These are phyloP conservation scores for Pascua guehoae DNA, from an alignment of 1,284 basidiomycete species.

Conservation along the genomic window DNA sequence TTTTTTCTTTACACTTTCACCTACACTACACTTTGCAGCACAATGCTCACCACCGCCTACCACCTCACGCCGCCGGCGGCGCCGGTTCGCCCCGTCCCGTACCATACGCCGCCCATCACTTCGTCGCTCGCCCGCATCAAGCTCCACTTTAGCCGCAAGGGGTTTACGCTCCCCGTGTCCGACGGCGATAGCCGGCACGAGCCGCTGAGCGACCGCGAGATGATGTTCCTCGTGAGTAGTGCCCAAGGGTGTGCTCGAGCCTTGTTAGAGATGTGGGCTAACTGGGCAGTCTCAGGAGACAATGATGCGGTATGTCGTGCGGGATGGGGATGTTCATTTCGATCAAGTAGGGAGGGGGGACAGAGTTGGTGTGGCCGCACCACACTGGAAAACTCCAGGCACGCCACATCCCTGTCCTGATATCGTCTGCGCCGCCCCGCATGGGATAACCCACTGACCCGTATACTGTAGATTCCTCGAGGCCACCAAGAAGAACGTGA, in stretches of 20 bases:
- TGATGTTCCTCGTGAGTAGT: slow-evolving; percentile 41
- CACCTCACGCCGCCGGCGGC: too few relatives aligned
- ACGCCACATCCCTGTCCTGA: background rate
- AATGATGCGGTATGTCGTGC: slow-evolving; percentile 23
- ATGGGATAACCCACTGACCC: too few relatives aligned
- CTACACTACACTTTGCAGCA: too few relatives aligned
- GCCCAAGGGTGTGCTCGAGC: background rate
- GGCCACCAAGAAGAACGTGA: too few relatives aligned
- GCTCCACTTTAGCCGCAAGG: slow-evolving; percentile 24
- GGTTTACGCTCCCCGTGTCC: slow-evolving; percentile 21
- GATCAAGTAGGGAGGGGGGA: background rate
- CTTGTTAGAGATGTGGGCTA: background rate
- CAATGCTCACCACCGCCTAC: too few relatives aligned
- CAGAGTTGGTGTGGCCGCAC: background rate
- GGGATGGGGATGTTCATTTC: background rate
- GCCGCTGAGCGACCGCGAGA: slow-evolving; percentile 32
- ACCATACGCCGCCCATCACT: too few relatives aligned
- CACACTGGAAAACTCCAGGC: too few relatives aligned
- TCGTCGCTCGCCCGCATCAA: too few relatives aligned
- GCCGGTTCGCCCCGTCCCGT: too few relatives aligned
- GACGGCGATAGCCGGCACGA: slow-evolving; percentile 10
- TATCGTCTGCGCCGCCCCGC: too few relatives aligned
- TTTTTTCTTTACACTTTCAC: too few relatives aligned
- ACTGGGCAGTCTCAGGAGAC: slow-evolving; percentile 27
- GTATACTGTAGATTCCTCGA: too few relatives aligned